Base-by-base conservation (phyloP, 768 basidiomycete species). In the Kwoniella dejecticola region DNA sequence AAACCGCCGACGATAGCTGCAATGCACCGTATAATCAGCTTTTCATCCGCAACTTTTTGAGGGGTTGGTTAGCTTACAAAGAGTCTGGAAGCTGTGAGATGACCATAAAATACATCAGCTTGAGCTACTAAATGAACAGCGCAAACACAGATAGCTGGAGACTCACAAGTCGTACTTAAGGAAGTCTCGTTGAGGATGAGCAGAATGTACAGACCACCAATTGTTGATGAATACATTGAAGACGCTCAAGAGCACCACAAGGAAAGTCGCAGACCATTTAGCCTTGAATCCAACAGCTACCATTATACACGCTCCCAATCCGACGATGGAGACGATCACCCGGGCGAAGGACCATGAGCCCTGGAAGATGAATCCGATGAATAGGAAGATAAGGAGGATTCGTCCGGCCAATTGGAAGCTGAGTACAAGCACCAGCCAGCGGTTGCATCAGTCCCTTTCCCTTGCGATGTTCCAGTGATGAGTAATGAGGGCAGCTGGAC, bases 211-310 rank as follows among this genome's bases (percentile, higher is more conserved):
- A 69, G 85, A 87, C 95, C 95, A 99, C 89, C 90, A 99, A 81
- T 97, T 96, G 84, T 99, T 99, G 80, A 89, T 90, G 72, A 95
- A 90, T 31, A 95, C 92, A 77, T 99, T 99, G 87, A 98, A 97
- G 71, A 91, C 79, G 75, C 89, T 91, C 72, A 99, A 81, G 3
- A 93, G 84, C 66, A 96, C 80, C 62, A 97, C 94, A 63, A 99
- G 85, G 86, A 98, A 98, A 12, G 87, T 86, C 2, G 95, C 95
- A 13, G 91, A 92, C 91, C 93, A 96, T 81, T 97, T 98, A 72
- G 96, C 95, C 82, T 98, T 98, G 87, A 97, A 98, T 45, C 96
- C 96, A 63, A 98, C 84, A 10, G 94, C 96, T 48, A 99, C 94
- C 90, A 95, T 97, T 74, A 85, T 80, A 75, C 96, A 98, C 3